Percentiles rank a stretch among this genome's conserved stretches.
phyloP scores from a whole-genome alignment of 148 eudicot genomes.

The Nepenthes gracilis region DNA sequence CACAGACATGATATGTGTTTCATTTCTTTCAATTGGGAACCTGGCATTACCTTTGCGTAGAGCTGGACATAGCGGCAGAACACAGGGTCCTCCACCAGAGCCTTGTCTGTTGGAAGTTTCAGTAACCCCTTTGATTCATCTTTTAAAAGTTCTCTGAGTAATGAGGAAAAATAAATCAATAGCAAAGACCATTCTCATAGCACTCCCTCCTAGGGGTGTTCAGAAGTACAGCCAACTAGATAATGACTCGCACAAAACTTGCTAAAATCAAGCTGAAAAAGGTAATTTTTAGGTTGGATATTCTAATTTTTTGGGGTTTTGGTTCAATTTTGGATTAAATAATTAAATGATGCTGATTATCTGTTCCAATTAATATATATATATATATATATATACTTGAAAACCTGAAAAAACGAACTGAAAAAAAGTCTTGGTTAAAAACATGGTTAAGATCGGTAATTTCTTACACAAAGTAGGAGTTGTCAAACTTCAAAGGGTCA shows the following conservation, averaged over 20 bases:
- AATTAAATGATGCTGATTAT: too few relatives aligned
- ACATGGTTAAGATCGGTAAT: background rate
- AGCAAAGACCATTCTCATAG: too few relatives aligned
- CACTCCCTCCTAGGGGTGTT: too few relatives aligned
- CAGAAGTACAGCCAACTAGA: too few relatives aligned
- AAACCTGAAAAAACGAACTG: background rate
- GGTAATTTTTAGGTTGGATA: too few relatives aligned
- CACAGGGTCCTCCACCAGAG: conserved; percentile 42
- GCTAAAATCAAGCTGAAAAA: too few relatives aligned
- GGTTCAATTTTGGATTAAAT: too few relatives aligned
- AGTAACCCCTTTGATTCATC: conserved; percentile 43
- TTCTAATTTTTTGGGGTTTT: too few relatives aligned
- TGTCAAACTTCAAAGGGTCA: conserved; percentile 77
- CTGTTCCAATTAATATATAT: too few relatives aligned
- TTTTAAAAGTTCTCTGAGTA: conserved; percentile 56
- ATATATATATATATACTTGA: background rate
- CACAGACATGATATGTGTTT: background rate
- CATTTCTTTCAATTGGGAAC: too few relatives aligned
- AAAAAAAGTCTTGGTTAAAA: too few relatives aligned
- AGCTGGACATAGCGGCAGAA: conserved; percentile 49
- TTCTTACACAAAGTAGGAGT: conserved; percentile 68
- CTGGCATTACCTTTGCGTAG: conserved; percentile 55
- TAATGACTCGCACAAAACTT: too few relatives aligned
- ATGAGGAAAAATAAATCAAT: background rate
- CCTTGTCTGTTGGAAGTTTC: conserved; percentile 76